Conservation (phyloP, 2,329 filamentous ascomycete genomes). For the Ascochyta rabiei region DNA sequence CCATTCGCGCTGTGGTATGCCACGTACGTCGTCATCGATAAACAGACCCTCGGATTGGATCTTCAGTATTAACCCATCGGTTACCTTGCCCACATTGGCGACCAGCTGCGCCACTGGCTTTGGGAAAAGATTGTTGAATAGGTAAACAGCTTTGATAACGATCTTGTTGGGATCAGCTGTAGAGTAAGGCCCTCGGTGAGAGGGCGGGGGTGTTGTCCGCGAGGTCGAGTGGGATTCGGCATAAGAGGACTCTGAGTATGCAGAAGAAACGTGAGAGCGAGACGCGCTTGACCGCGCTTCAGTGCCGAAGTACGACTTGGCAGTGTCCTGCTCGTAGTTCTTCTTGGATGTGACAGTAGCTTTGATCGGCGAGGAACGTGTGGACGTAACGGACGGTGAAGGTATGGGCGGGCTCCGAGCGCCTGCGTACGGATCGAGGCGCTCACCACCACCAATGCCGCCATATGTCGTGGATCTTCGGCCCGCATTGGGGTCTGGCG, state of each 20-base stretch:
- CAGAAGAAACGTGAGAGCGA: conserved; percentile 49
- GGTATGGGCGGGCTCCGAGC: conserved; percentile 62
- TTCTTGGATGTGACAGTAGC: conserved; percentile 49
- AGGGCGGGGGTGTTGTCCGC: conserved; percentile 81
- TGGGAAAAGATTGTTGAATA: conserved; percentile 87
- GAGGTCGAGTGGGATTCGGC: conserved; percentile 83
- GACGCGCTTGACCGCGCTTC: conserved; percentile 37
- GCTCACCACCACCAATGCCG: conserved; percentile 65
- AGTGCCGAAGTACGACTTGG: conserved; percentile 64
- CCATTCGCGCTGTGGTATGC: conserved; percentile 95
- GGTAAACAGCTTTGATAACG: conserved; percentile 89
- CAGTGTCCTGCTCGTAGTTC: conserved; percentile 56
- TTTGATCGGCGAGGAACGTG: conserved; percentile 48
- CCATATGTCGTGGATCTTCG: conserved; percentile 48
- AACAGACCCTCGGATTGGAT: conserved; percentile 95
- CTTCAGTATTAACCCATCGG: conserved; percentile 87
- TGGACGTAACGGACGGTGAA: conserved; percentile 46
- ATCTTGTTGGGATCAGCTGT: conserved; percentile 96
- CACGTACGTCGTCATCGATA: conserved; percentile 92
- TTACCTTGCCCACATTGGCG: conserved; percentile 82
- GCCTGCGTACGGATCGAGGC: conserved; percentile 70
- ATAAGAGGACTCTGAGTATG: conserved; percentile 85
- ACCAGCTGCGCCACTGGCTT: conserved; percentile 91
- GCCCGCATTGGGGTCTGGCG: conserved; percentile 26
- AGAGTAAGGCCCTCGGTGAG: conserved; percentile 76